phyloP scores from a whole-genome alignment of 2,329 filamentous ascomycete genomes.

The Colletotrichum coccodes region DNA sequence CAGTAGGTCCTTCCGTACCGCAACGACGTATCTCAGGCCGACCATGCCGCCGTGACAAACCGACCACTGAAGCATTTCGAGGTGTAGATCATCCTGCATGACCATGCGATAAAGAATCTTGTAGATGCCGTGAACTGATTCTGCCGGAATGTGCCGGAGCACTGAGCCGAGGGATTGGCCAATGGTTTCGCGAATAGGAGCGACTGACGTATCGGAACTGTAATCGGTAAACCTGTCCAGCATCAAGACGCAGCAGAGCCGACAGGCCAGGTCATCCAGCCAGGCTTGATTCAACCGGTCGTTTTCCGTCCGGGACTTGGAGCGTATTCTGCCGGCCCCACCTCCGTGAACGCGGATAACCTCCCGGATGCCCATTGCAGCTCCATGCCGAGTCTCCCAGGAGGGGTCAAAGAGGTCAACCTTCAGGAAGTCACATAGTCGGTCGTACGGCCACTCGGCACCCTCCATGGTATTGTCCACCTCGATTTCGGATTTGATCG shows the following conservation, averaged over 20 bases:
- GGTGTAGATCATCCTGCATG: constrained; percentile 84
- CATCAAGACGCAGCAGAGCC: constrained; percentile 95
- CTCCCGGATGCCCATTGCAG: constrained; percentile 93
- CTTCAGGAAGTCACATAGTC: constrained; percentile 92
- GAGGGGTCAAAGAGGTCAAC: constrained; percentile 92
- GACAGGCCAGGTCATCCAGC: constrained; percentile 95
- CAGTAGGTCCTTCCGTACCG: constrained; percentile 91
- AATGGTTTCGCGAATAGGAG: constrained; percentile 93
- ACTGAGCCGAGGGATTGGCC: constrained; percentile 93
- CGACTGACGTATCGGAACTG: constrained; percentile 95
- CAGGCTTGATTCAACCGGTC: constrained; percentile 82
- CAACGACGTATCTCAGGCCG: constrained; percentile 92
- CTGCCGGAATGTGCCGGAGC: constrained; percentile 81
- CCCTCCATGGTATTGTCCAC: constrained; percentile 81
- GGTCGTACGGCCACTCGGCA: constrained; percentile 91
- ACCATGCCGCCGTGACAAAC: constrained; percentile 99
- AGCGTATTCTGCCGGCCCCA: constrained; percentile 82
- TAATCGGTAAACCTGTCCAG: constrained; percentile 98
- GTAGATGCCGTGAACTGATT: constrained; percentile 87
- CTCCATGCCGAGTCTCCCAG: constrained; percentile 97
- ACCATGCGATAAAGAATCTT: constrained; percentile 87
- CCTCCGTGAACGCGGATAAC: constrained; percentile 90
- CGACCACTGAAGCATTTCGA: constrained; percentile 85
- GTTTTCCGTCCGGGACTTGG: constrained; percentile 79
- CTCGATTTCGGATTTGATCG: constrained; percentile 88